A percentile compares a stretch with the other conserved stretches of the same genome.
Conservation (phyloP, 345 rosid species). For the Diplotaxis tenuifolia region DNA sequence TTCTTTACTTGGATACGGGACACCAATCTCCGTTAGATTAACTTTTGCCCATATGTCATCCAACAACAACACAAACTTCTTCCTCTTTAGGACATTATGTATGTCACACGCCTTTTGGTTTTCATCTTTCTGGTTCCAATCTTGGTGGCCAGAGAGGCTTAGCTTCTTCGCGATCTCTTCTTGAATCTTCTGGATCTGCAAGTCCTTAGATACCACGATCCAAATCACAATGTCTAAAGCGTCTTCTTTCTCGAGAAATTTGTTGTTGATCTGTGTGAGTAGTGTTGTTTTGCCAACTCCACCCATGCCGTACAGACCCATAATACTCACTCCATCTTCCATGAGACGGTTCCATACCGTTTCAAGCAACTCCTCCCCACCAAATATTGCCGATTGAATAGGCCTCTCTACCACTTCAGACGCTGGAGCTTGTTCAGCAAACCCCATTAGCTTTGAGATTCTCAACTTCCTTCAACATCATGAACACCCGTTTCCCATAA, state of each 20-base stretch:
- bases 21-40: constrained; percentile 2
- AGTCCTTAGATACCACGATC: constrained; percentile 11
- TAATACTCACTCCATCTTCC: background rate
- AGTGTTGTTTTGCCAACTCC: constrained; percentile 38
- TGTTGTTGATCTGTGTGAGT: constrained; percentile 23
- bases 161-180: background rate
- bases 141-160: background rate
- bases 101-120: background rate
- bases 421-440: background rate
- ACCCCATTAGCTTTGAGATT: background rate
- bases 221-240: constrained; percentile 13
- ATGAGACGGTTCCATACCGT: constrained; percentile 3
- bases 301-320: constrained; percentile 7
- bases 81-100: no score
- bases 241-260: background rate
- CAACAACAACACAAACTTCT: no score
- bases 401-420: background rate
- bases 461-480: background rate
- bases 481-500: constrained; percentile 5
- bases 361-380: background rate
- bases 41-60: constrained; percentile 28
- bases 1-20: background rate
- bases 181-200: constrained; percentile 7
- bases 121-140: background rate
- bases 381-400: background rate